Conservation (phyloP, 345 rosid genomes). For the Ailanthus altissimus region DNA sequence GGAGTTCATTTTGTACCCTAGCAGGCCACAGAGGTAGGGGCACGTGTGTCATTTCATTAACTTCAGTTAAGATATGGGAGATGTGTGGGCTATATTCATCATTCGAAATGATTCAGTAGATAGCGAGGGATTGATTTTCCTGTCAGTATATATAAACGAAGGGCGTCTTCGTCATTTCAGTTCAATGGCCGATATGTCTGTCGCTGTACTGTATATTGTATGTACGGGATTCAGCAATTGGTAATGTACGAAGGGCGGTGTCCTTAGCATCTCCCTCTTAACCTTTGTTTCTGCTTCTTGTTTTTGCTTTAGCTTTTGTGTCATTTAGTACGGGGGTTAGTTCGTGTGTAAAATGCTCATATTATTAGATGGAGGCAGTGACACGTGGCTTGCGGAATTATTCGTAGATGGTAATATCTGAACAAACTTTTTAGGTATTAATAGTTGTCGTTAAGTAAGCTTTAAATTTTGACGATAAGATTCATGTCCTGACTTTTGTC, state of each 20-base stretch:
- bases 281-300: constrained; percentile 6
- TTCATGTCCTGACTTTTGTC: no score
- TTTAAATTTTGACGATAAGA: no score
- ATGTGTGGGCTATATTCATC: constrained; percentile 26
- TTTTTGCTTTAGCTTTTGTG: constrained; percentile 7
- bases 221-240: not conserved
- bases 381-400: not conserved
- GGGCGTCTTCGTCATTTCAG: constrained; percentile 10
- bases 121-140: not conserved
- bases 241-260: not conserved
- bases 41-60: not conserved
- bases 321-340: not conserved
- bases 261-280: not conserved
- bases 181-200: not conserved
- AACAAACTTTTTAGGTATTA: not conserved
- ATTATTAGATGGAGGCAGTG: not conserved
- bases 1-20: constrained; percentile 4
- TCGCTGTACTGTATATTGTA: no score
- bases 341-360: not conserved
- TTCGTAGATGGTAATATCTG: not conserved
- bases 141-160: not conserved
- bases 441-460: not conserved
- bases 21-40: not conserved
- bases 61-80: not conserved
- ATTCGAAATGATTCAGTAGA: constrained; percentile 31